Base-by-base conservation (phyloP, 179 eudicot genomes). In the Camellia oleifera region DNA sequence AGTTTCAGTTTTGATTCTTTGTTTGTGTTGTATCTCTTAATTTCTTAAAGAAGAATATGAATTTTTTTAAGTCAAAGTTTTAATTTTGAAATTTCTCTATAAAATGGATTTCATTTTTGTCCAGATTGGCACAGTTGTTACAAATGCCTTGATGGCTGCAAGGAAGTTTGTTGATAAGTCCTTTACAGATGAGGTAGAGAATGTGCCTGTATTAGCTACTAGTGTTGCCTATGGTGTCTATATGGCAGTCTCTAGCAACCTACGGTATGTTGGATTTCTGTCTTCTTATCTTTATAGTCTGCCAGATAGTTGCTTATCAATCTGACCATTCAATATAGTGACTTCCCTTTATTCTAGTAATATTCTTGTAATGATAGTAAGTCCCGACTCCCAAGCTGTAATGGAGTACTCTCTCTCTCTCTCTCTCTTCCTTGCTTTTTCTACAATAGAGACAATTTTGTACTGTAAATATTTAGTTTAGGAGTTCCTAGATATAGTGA, bases 171-270 rank as follows among this genome's bases (percentile, higher is more conserved):
- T 93, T 14, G 94, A 92, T 79, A 92, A 91, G 79, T 79, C 94
- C 2, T 91, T 82, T 77, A 89, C 90, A 3, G 93, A 78, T 45
- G 98, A 93, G 86, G 95, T 90, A 40, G 98, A 94, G 85, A 92
- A 91, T 76, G 85, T 94, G 50, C 98, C 98, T 2, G 81, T 94
- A 66, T 63, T 94, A 75, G 81, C 92, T 8, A 94, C 93, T 66
- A 92, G 97, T 81, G 84, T 83, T 65, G 98, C 94, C 53, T 94
- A 94, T 83, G 98, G 98, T 76, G 88, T 88, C 75, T 94, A 94
- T 69, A 89, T 94, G 93, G 84, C 98, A 3, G 90, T 94, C 50
- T 94, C 98, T 54, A 89, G 92, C 89, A 94, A 94, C 84, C 97
- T 94, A 45, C 89, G 98, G 98, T 93, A 88, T n/a, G 76, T 69